Base-by-base conservation (phyloP, 108 stramenopile genomes). In the Nitzschia putrida region DNA sequence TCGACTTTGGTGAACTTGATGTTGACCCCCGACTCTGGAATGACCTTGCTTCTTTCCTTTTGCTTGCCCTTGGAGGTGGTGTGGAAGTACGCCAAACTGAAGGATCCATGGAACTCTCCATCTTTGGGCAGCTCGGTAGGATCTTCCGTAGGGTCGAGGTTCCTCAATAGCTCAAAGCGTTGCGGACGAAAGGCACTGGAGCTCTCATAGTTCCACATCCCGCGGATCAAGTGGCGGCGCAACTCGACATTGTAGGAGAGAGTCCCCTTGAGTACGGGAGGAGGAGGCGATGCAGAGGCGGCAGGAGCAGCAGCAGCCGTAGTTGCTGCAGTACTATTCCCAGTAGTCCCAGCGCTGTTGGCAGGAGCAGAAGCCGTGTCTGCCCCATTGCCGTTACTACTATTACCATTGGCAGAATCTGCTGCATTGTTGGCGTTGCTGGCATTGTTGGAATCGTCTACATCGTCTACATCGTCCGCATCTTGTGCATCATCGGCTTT, bases 121-220 rank as follows among this genome's bases (percentile, higher is more conserved):
- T 92, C 85, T 64, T 74, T 81, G 7, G 90, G 88, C 0, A 94
- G 63, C 23, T 66, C 75, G 34, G 69, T 84, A 0, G 77, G 61
- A 39, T 94, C 89, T 53, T 92, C 93, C 8, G 83, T 81, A 0
- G 80, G 72, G 20, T 70, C 72, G 11, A 94, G 63, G 44, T 58
- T 88, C 3, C 93, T 82, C n/a, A 81, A 29, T 23, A 94, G 75
- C 53, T 95, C 89, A 76, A 95, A 95, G 37, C 88, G 78, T 63
- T 90, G 89, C 9, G 90, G 85, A 22, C 83, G 76, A 64, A 86
- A 75, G n/a, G 68, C 66, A 22, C 64, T 71, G 23, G 80, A 77
- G 68, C 85, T 81, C 68, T 90, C 93, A 61, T 81, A 94, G 43
- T 91, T 91, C 93, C 93, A 95, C 72, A 77, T 92, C 10, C 93